phyloP scores from a whole-genome alignment of 202 grass and related monocot genomes.

The Eragrostis tef region DNA sequence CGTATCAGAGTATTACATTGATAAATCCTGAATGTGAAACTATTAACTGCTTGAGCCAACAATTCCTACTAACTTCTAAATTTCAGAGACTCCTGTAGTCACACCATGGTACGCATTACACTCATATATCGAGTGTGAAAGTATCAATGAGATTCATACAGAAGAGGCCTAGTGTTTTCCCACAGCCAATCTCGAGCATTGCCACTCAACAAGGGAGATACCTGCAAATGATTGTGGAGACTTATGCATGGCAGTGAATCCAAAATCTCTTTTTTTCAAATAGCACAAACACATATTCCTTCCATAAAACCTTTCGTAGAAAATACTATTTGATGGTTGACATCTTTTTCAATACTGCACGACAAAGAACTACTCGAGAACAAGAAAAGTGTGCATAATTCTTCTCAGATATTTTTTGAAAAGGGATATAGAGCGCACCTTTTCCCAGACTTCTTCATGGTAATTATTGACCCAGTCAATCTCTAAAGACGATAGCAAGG shows the following conservation, averaged over 20 bases:
- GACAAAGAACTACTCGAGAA: neutral
- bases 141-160: neutral
- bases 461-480: constrained; percentile 87
- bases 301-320: neutral
- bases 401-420: neutral
- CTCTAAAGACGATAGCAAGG: constrained; percentile 72
- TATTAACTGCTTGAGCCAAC: neutral
- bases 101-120: neutral
- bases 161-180: constrained; percentile 75
- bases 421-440: constrained; percentile 58
- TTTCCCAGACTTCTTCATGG: constrained; percentile 81
- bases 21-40: too few relatives aligned
- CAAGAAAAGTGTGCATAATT: neutral
- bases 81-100: neutral
- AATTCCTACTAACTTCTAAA: neutral
- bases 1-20: too few relatives aligned
- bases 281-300: neutral
- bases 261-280: constrained; percentile 1
- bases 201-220: constrained; percentile 72
- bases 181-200: constrained; percentile 73
- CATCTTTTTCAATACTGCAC: neutral
- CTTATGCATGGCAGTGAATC: constrained; percentile 11
- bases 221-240: constrained; percentile 47
- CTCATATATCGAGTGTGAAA: neutral
- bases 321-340: neutral